Evolutionary conservation across 306 rosid genomes (phyloP), one percentile per base, ranked within the genome.

Genomic region (Quercus mongolica): DNA sequence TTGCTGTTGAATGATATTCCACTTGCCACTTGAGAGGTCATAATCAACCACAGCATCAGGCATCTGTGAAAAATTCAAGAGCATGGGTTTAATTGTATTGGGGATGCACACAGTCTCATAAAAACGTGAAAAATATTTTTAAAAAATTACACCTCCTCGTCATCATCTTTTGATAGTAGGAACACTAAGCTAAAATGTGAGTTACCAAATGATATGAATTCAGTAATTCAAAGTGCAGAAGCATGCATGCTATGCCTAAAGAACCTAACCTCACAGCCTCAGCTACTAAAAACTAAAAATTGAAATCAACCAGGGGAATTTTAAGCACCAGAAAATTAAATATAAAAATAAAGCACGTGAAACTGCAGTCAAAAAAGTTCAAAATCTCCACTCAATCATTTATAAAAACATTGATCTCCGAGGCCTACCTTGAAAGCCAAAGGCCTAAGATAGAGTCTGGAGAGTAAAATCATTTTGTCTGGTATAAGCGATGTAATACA

Each of bases 11-110:
- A 95, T 88, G 85, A 95, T 93, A 86, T 85, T 89, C 98, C 97
- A 93, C 64, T 80, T 82, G 72, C 96, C 94, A 74, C 87, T 85
- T 76, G 93, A 81, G 52, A 93, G 92, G 83, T 95, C 94, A 87
- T 95, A 96, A 87, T 96, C 99, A 70, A 96, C 96, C 69, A 93
- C 91, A 49, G 97, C 96, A 91, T 93, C 97, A 4, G 99, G 99
- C 98, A 91, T 96, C 97, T 96, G 96, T 81, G 77, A 68, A 83
- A 82, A 83, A 65, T 75, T 31, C 21, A 20, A 69, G 21, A 56
- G 74, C 69, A 73, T 79, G 74, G 70, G 75, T 77, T 68, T 73
- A 71, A 59, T 38, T 46, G 75, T 61, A 68, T 77, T 82, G 76
- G 54, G 51, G 61, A 82, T 33, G 55, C 63, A 73, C 13, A 51